Base-by-base conservation (phyloP, 306 rosid genomes). In the Carpinus viminea region DNA sequence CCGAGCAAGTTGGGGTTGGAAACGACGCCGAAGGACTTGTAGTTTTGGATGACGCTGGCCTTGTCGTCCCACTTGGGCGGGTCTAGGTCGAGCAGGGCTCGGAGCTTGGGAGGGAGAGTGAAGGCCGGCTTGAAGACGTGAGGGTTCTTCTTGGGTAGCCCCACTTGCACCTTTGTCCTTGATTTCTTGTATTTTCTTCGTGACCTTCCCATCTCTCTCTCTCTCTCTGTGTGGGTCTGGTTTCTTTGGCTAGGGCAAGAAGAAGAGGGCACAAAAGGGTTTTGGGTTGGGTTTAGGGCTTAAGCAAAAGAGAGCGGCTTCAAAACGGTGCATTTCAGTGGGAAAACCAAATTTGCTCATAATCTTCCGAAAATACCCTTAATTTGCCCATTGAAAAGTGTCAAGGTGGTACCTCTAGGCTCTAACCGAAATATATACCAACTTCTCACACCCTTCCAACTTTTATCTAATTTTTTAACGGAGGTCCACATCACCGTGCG, bases 161-260 rank as follows among this genome's bases (percentile, higher is more conserved):
- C 98, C 16, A 95, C 95, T 7, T 82, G 88, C 2, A 95, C 98
- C 83, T 95, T 95, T 0, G 91, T 0, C 55, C 90, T 83, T 2
- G 91, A 91, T 71, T 60, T 83, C 93, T 92, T 88, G 78, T 87
- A 89, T 82, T 95, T 95, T 76, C 96, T 91, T 82, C 98, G 88
- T 45, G 98, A 95, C 11, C 98, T 73, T 85, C 97, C 97, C 98
- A 92, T 94, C 74, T 75, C 74, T 8, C 61, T 72, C 31, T 68
- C 68, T 68, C 47, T 15, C n/a, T 59, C 65, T 34, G 48, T 34
- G 38, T 31, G 34, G 21, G 36, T 54, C 43, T 68, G 75, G 31
- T 50, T 24, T 38, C 21, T 54, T 3, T 68, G 70, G 77, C 78
- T 70, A 65, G 7, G 8, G 9, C 68, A 73, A 55, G 55, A 34